phyloP scores from a whole-genome alignment of 768 basidiomycete species.

The Tulasnella sp. region DNA sequence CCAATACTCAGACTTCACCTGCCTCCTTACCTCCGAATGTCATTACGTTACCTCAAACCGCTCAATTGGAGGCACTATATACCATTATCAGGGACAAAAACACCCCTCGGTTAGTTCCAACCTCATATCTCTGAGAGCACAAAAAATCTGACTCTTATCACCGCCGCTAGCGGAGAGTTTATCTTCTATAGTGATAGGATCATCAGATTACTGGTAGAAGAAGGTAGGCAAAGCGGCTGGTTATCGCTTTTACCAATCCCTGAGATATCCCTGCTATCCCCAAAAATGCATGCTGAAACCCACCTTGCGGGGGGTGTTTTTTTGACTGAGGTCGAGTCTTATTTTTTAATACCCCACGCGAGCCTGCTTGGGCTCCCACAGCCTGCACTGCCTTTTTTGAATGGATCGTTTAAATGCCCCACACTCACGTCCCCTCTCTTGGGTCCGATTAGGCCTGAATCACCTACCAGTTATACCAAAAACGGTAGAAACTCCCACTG shows the following conservation, averaged over 20 bases:
- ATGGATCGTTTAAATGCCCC: not conserved
- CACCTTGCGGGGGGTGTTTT: too few species aligned
- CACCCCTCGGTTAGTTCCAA: constrained; percentile 43
- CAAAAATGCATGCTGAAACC: too few species aligned
- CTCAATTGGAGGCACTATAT: constrained; percentile 88
- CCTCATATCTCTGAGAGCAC: not conserved
- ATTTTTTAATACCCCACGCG: too few species aligned
- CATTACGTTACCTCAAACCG: constrained; percentile 78
- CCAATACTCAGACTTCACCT: constrained; percentile 26
- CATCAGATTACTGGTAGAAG: constrained; percentile 46
- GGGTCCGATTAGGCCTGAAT: constrained; percentile 81
- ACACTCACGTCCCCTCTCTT: constrained; percentile 31
- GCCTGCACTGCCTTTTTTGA: too few species aligned
- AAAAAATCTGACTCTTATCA: not conserved
- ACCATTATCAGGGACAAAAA: constrained; percentile 87
- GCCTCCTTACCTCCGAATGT: constrained; percentile 59
- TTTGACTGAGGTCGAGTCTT: too few species aligned
- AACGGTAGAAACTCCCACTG: constrained; percentile 67
- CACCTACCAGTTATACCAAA: constrained; percentile 65
- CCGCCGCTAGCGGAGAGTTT: constrained; percentile 56
- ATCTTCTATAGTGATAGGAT: constrained; percentile 92
- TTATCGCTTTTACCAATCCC: not conserved
- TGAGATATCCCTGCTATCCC: not conserved
- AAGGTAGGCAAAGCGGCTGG: constrained; percentile 23
- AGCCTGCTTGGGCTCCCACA: not conserved